Conservation (phyloP, 192 early-diverging fungal species). For the Spinellus fusiger region DNA sequence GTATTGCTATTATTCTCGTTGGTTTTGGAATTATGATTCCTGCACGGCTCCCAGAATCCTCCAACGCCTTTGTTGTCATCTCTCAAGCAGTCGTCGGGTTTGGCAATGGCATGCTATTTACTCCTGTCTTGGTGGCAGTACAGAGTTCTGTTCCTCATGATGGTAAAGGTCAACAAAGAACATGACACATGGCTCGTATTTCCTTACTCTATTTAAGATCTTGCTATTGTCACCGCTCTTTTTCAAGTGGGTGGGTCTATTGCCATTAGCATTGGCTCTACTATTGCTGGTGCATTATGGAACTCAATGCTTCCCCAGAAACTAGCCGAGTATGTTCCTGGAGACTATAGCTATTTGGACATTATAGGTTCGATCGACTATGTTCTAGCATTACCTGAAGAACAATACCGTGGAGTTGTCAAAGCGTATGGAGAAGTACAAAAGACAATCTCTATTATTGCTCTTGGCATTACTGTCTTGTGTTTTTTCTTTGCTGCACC, state of each 20-base stretch:
- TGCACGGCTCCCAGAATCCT: slow-evolving; percentile 16
- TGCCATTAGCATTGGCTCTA: slow-evolving; percentile 15
- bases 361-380: slow-evolving; percentile 7
- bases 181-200: background rate
- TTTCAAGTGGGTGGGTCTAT: slow-evolving; percentile 20
- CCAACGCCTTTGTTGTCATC: slow-evolving; percentile 19
- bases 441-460: slow-evolving; percentile 14
- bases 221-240: slow-evolving; percentile 31
- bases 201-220: slow-evolving; percentile 13
- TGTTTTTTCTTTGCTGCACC: slow-evolving; percentile 9
- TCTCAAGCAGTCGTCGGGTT: slow-evolving; percentile 18
- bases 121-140: slow-evolving; percentile 10
- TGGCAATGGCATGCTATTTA: slow-evolving; percentile 15
- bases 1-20: slow-evolving; percentile 13
- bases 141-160: slow-evolving; percentile 23
- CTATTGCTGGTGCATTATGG: slow-evolving; percentile 24
- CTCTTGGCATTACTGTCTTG: slow-evolving; percentile 7
- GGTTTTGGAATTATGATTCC: slow-evolving; percentile 31
- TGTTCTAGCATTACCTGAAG: slow-evolving; percentile 2
- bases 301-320: slow-evolving; percentile 12
- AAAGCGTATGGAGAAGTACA: slow-evolving; percentile 16
- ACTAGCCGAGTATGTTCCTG: slow-evolving; percentile 22
- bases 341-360: slow-evolving; percentile 8
- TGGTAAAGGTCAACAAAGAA: slow-evolving; percentile 5
- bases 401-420: slow-evolving; percentile 22